Evolutionary conservation across 2,329 filamentous ascomycete species (phyloP).

Genomic region (Colletotrichum theobromicola): DNA sequence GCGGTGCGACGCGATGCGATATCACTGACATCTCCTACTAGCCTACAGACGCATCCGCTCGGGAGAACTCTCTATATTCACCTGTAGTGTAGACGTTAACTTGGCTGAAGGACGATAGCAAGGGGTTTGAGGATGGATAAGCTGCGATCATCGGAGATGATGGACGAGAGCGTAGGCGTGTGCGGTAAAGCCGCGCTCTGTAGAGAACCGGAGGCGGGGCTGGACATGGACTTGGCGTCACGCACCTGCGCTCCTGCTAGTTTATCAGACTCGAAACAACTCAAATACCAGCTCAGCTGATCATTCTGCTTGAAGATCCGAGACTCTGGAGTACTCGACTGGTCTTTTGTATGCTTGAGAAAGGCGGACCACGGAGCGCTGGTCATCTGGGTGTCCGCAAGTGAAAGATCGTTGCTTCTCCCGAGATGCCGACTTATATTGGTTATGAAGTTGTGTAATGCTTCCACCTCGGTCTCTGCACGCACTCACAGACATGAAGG

Average conservation of each 20-base stretch:
- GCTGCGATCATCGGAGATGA: fast-evolving
- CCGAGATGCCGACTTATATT: too few species aligned
- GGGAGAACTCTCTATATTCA: fast-evolving
- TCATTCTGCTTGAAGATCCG: neutral
- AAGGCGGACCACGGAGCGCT: too few species aligned
- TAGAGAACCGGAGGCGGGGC: neutral
- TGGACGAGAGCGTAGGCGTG: fast-evolving
- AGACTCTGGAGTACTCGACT: neutral
- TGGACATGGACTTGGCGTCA: too few species aligned
- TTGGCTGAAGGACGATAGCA: too few species aligned
- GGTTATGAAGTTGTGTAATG: too few species aligned
- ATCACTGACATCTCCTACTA: too few species aligned
- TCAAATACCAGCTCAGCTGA: neutral
- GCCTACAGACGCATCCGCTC: neutral
- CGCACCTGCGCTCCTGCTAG: neutral
- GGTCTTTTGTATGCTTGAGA: neutral
- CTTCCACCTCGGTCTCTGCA: too few species aligned
- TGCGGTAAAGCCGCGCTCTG: fast-evolving
- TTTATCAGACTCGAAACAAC: neutral
- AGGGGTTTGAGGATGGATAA: fast-evolving
- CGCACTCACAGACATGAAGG: too few species aligned
- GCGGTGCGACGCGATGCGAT: neutral
- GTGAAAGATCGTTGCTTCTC: too few species aligned
- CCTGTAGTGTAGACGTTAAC: neutral
- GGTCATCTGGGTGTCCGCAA: too few species aligned